These are phyloP conservation scores for Russula olivacea DNA, from an alignment of 768 basidiomycete genomes.

Conservation along the genomic window DNA sequence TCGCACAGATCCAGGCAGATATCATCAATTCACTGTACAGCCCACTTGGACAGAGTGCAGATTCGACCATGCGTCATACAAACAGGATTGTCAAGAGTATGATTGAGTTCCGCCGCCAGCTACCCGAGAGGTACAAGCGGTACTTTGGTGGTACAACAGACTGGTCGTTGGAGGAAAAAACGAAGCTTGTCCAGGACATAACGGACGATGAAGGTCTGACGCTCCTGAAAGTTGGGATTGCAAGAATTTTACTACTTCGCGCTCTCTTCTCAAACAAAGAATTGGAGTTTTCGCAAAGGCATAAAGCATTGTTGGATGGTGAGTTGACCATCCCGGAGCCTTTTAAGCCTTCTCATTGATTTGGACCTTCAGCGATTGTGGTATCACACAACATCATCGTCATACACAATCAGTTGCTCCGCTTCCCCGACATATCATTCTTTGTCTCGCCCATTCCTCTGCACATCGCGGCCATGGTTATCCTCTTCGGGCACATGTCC, in stretches of 20 bases:
- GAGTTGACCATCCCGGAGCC: conserved; percentile 25
- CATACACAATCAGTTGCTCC: conserved; percentile 76
- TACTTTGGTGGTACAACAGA: conserved; percentile 78
- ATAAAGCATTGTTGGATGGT: conserved; percentile 76
- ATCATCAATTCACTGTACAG: conserved; percentile 83
- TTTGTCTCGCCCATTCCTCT: conserved; percentile 86
- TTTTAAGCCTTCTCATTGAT: conserved; percentile 2
- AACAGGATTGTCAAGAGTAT: conserved; percentile 75
- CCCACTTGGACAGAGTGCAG: conserved; percentile 63
- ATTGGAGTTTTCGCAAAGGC: conserved; percentile 56
- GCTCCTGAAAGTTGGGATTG: conserved; percentile 74
- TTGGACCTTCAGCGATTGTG: conserved; percentile 53
- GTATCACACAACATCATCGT: conserved; percentile 85
- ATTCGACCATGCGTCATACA: conserved; percentile 69
- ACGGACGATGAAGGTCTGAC: conserved; percentile 80
- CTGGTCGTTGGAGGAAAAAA: conserved; percentile 62
- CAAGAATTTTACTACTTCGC: conserved; percentile 69
- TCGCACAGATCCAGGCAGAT: conserved; percentile 82
- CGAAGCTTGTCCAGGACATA: conserved; percentile 63
- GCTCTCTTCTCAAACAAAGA: conserved; percentile 76
- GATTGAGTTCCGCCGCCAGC: conserved; percentile 57
- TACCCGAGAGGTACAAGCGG: conserved; percentile 65
- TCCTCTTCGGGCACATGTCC: conserved; percentile 81
- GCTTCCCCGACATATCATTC: conserved; percentile 81
- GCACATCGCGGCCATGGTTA: conserved; percentile 88